Conservation (phyloP, 2,329 filamentous ascomycete genomes). For the Ciborinia camelliae region DNA sequence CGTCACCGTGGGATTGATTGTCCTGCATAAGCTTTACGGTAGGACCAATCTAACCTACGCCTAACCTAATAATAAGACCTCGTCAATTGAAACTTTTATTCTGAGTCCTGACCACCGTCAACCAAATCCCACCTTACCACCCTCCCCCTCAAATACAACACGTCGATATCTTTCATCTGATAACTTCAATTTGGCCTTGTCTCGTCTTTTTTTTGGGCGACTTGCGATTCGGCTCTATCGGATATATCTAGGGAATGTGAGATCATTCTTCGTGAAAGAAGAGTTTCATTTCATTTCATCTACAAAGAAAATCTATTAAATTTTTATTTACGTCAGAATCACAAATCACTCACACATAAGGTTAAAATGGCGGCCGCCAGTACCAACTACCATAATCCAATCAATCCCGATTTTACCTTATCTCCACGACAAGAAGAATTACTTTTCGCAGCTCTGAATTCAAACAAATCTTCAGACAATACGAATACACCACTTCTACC, state of each 20-base stretch:
- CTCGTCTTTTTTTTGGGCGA: neutral
- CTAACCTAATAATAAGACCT: too few relatives aligned
- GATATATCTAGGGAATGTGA: conserved; percentile 5
- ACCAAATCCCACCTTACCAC: neutral
- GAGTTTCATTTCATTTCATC: too few relatives aligned
- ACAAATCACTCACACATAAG: neutral
- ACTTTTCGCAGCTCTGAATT: conserved; percentile 71
- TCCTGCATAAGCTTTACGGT: conserved; percentile 13
- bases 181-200: neutral
- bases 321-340: conserved; percentile 8
- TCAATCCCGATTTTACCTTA: conserved; percentile 61
- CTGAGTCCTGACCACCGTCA: neutral
- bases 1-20: conserved; percentile 6
- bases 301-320: neutral
- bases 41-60: too few relatives aligned
- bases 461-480: conserved; percentile 47
- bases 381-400: conserved; percentile 8
- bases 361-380: conserved; percentile 8
- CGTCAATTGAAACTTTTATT: neutral
- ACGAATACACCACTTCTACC: conserved; percentile 33
- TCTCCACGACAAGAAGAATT: conserved; percentile 75
- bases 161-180: neutral
- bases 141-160: neutral
- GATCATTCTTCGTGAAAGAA: neutral
- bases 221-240: neutral